Base-by-base conservation (phyloP, 768 basidiomycete species). In the Grammothele lineata region DNA sequence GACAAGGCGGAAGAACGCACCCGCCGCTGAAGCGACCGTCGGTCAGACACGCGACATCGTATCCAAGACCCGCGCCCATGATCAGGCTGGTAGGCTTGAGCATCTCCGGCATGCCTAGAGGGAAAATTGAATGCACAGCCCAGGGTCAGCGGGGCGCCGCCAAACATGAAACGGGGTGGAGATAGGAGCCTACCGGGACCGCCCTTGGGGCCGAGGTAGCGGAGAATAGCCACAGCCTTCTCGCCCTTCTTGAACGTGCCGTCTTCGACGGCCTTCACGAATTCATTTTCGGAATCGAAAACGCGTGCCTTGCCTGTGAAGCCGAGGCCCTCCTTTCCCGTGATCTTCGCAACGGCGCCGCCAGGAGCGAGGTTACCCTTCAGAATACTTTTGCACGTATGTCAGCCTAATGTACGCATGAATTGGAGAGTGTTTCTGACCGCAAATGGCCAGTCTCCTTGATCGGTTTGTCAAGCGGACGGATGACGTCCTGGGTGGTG, bases 91-190 rank as follows among this genome's bases (percentile, higher is more conserved):
- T 98, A 21, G 94, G 94, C 65, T 97, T 97, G 48, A 98, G 76
- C 96, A 99, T 99, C 73, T 99, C 96, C 40, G 93, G 95, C 95
- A 99, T 99, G 53, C 93, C 92, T 87, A n/a, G n/a, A n/a, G n/a
- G n/a, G 61, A 37, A 45, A 30, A 30, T 14, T 7, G 27, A 7
- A 7, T 7, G 27, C 27, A 14, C 27, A 14, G 14, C 14, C 27
- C 8, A 14, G 7, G 27, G 27, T 30, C 27, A 30, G 27, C 27
- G 27, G n/a, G n/a, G n/a, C n/a, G n/a, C n/a, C n/a, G n/a, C n/a
- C n/a, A n/a, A n/a, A n/a, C n/a, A n/a, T n/a, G n/a, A n/a, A n/a
- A n/a, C n/a, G n/a, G n/a, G n/a, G n/a, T n/a, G n/a, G n/a, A 7
- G 12, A 23, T 35, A 15, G 34, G 10, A 8, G 64, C 83, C 68